These are phyloP conservation scores for Hanseniaspora thailandica DNA, from an alignment of 805 yeast genomes.

Conservation along the genomic window DNA sequence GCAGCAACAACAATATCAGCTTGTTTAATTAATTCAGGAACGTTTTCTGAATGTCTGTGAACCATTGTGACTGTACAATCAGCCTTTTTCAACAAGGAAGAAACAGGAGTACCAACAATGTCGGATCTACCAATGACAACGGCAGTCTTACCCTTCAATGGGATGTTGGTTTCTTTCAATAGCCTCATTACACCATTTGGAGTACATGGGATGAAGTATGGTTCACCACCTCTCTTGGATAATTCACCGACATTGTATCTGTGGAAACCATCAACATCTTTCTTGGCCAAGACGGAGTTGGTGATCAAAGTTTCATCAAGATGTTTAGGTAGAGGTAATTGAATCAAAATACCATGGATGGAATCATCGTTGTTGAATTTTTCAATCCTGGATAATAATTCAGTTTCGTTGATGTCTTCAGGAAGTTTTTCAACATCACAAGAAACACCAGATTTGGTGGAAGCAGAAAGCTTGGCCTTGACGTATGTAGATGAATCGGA, in stretches of 20 bases:
- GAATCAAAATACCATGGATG: slow-evolving; percentile 66
- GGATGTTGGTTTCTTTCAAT: slow-evolving; percentile 44
- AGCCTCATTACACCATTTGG: slow-evolving; percentile 69
- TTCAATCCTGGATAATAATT: slow-evolving; percentile 42
- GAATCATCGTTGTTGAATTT: slow-evolving; percentile 45
- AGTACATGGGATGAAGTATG: slow-evolving; percentile 67
- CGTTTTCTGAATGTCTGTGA: slow-evolving; percentile 52
- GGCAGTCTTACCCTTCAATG: slow-evolving; percentile 56
- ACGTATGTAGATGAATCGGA: slow-evolving; percentile 76
- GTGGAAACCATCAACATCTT: slow-evolving; percentile 79
- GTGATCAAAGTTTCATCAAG: slow-evolving; percentile 58
- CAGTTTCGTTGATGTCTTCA: slow-evolving; percentile 44
- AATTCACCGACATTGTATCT: slow-evolving; percentile 68
- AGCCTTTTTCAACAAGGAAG: slow-evolving; percentile 54
- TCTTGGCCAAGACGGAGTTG: slow-evolving; percentile 49
- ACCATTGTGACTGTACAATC: slow-evolving; percentile 68
- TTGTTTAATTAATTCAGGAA: slow-evolving; percentile 39
- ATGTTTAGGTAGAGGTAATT: slow-evolving; percentile 64
- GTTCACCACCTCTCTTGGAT: slow-evolving; percentile 59
- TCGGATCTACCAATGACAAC: slow-evolving; percentile 78
- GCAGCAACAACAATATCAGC: slow-evolving; percentile 84
- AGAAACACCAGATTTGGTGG: slow-evolving; percentile 53
- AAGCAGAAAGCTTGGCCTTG: slow-evolving; percentile 68
- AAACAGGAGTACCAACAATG: slow-evolving; percentile 74
- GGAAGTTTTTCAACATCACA: slow-evolving; percentile 53